phyloP scores from a whole-genome alignment of 129 eudicot species.

The Pulicaria dysenterica region DNA sequence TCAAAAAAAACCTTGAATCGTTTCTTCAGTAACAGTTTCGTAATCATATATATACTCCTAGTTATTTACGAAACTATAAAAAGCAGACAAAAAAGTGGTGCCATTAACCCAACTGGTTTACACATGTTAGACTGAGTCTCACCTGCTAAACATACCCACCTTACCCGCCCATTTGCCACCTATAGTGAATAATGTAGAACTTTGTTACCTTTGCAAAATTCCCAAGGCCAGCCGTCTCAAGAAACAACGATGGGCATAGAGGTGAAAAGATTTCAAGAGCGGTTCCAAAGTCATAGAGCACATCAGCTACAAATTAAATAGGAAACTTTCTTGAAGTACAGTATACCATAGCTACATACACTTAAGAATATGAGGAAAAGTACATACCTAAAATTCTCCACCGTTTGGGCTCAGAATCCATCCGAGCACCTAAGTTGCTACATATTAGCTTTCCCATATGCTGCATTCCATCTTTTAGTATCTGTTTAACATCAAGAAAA shows the following conservation, averaged over 20 bases:
- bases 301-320: conserved; percentile 68
- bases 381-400: conserved; percentile 90
- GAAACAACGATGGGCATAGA: conserved; percentile 89
- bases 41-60: not conserved
- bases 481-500: conserved; percentile 40
- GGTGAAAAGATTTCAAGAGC: conserved; percentile 91
- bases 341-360: not conserved
- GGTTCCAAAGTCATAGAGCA: conserved; percentile 86
- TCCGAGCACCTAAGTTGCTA: conserved; percentile 89
- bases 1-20: not conserved
- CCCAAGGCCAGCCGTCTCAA: conserved; percentile 94
- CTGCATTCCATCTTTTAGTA: conserved; percentile 94
- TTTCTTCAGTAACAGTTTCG: not conserved
- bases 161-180: not conserved
- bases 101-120: not conserved
- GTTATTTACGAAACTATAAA: not conserved
- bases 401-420: conserved; percentile 96
- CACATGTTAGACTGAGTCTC: not conserved
- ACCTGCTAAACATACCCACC: not conserved
- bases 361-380: not conserved
- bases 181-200: not conserved
- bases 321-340: not conserved
- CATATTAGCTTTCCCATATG: conserved; percentile 89
- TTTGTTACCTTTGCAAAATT: conserved; percentile 77
- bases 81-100: not conserved